phyloP scores from a whole-genome alignment of 169 alveolate genomes.

The Eimeria praecox region DNA sequence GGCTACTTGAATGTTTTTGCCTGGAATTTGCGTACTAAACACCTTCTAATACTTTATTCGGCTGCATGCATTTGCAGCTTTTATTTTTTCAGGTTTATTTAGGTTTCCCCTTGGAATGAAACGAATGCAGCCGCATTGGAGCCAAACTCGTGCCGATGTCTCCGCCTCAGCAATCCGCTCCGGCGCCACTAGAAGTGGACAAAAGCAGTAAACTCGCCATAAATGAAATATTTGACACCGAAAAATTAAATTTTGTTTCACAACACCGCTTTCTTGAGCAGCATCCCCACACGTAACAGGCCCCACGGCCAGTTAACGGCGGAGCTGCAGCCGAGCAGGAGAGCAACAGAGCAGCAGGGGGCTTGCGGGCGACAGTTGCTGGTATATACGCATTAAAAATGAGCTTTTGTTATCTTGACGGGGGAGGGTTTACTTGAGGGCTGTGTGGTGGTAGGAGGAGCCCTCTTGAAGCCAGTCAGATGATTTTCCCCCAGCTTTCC shows the following conservation, averaged over 20 bases:
- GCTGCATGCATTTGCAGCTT: background rate
- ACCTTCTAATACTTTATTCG: background rate
- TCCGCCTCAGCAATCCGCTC: background rate
- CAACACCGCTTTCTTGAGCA: too few species aligned
- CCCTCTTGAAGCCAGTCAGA: background rate
- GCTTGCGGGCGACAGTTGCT: background rate
- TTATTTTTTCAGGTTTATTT: background rate
- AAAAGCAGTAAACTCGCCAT: too few species aligned
- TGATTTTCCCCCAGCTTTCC: background rate
- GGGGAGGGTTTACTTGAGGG: background rate
- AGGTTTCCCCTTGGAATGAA: too few species aligned
- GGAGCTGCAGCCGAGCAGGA: too few species aligned
- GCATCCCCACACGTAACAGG: too few species aligned
- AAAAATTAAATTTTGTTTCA: too few species aligned
- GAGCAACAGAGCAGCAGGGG: too few species aligned
- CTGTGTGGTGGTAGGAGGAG: background rate
- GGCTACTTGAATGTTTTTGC: background rate
- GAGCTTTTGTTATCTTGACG: background rate
- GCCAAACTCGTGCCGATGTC: background rate
- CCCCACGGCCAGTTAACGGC: too few species aligned
- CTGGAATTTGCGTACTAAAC: too few species aligned
- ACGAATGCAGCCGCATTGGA: background rate
- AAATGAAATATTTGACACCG: background rate
- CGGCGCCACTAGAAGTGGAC: background rate
- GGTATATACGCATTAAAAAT: too few species aligned